Evolutionary conservation across 73 alveolate genomes (phyloP), one percentile per base, ranked within the genome.

Genomic region (Halteria grandinella): DNA sequence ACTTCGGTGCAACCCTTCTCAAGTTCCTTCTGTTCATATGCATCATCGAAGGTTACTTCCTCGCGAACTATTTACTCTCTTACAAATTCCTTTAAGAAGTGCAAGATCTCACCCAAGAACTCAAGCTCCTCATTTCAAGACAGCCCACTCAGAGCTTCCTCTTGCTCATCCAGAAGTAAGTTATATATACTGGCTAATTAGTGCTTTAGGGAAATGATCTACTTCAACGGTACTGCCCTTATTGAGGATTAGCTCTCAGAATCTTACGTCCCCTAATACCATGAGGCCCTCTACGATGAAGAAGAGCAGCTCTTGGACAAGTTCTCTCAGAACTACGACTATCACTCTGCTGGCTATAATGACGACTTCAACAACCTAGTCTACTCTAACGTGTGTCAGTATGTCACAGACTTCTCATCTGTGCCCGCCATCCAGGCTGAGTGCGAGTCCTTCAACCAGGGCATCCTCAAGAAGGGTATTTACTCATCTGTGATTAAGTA

Each of bases 401-500:
- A 73, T 37, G 75, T 73, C 21, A 11, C 52, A 20, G n/a, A n/a
- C n/a, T n/a, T n/a, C n/a, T n/a, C n/a, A n/a, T n/a, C n/a, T n/a
- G n/a, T n/a, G n/a, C 55, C 39, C 49, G 64, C 20, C 36, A 20
- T 2, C 25, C 17, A 0, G 20, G n/a, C 33, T 1, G 51, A 73
- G 7, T 73, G 86, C 52, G 32, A 53, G 21, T 15, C 37, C 4
- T 73, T 75, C 34, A 59, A 75, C 55, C 55, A 75, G 33, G 87
- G 87, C 21, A 59, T 75, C 20, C 74, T 75, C 23, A 36, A 41
- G 79, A 75, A 75, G 29, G 87, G 87, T 6, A 58, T 58, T 6
- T 75, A 75, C 47, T 41, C 72, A 23, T 18, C 69, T 25, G 87
- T 75, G 31, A 75, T 75, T 58, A 75, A 75, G 47, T 75, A 58